Conservation (phyloP, 495 filamentous ascomycete species). For the Penicillium dipodomyicola region DNA sequence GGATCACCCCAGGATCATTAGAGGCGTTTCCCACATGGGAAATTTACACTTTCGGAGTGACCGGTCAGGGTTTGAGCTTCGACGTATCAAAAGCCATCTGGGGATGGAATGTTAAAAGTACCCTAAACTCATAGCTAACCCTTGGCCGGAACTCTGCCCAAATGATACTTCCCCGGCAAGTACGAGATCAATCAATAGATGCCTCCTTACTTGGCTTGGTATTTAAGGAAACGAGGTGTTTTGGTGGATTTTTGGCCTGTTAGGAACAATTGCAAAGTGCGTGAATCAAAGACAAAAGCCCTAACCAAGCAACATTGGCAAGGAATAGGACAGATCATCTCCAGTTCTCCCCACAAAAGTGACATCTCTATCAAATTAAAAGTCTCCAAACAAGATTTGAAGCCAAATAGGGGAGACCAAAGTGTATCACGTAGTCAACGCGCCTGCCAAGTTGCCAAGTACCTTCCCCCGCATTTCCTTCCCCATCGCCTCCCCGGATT, state of each 20-base stretch:
- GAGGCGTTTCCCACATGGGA: too few relatives aligned
- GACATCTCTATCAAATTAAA: not conserved
- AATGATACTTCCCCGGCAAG: too few relatives aligned
- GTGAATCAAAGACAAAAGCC: not conserved
- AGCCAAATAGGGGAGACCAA: not conserved
- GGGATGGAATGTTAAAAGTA: not conserved
- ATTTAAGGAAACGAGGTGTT: too few relatives aligned
- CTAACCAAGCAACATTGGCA: not conserved
- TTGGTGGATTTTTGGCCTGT: too few relatives aligned
- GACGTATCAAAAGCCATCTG: not conserved
- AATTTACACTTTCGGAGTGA: not conserved
- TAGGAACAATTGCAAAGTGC: too few relatives aligned
- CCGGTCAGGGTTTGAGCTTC: not conserved
- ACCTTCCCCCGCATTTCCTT: conserved; percentile 15
- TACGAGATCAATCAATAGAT: too few relatives aligned
- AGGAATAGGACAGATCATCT: not conserved
- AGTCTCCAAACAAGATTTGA: not conserved
- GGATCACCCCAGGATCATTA: too few relatives aligned
- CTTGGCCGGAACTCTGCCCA: conserved; percentile 4
- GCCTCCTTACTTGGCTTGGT: too few relatives aligned
- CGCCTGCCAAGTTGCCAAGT: conserved; percentile 11
- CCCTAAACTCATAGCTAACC: not conserved
- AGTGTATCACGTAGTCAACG: not conserved
- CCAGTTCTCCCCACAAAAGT: not conserved
- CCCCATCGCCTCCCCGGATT: conserved; percentile 9